Percentiles rank a stretch among this genome's conserved stretches.
Conservation (phyloP, 345 rosid genomes). For the Carallia brachiata region DNA sequence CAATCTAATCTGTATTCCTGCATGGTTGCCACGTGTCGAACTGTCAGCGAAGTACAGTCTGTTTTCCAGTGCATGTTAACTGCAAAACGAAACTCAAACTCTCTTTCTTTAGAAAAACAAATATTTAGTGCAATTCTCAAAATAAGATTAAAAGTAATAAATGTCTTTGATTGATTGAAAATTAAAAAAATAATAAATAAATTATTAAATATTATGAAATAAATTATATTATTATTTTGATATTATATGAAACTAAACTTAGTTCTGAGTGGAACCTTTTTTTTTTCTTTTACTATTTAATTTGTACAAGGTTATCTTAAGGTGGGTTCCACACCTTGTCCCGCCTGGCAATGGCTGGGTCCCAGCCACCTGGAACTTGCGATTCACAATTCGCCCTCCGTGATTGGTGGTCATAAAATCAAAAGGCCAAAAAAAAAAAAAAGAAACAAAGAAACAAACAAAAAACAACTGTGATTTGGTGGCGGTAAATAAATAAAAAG, state of each 20-base stretch:
- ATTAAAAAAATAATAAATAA: no score
- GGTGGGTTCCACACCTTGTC: slow-evolving; percentile 10
- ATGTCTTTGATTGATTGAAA: no score
- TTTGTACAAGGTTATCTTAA: no score
- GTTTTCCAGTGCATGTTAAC: not conserved
- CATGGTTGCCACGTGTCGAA: slow-evolving; percentile 12
- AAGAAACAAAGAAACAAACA: not conserved
- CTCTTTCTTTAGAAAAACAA: no score
- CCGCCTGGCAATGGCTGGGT: not conserved
- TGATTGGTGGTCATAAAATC: slow-evolving; percentile 15
- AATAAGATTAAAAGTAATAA: no score
- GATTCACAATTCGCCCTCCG: slow-evolving; percentile 5
- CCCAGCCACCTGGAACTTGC: not conserved
- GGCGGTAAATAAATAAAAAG: not conserved
- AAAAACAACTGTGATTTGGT: not conserved
- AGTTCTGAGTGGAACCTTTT: no score
- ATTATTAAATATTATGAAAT: no score
- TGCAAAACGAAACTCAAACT: not conserved
- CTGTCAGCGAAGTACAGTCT: not conserved
- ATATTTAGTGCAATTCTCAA: no score
- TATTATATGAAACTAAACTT: no score
- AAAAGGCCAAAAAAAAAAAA: no score
- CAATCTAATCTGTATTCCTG: not conserved
- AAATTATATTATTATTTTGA: no score
- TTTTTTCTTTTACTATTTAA: not conserved